Conservation (phyloP, 2,329 filamentous ascomycete genomes). For the Pestalotiopsis sp. region DNA sequence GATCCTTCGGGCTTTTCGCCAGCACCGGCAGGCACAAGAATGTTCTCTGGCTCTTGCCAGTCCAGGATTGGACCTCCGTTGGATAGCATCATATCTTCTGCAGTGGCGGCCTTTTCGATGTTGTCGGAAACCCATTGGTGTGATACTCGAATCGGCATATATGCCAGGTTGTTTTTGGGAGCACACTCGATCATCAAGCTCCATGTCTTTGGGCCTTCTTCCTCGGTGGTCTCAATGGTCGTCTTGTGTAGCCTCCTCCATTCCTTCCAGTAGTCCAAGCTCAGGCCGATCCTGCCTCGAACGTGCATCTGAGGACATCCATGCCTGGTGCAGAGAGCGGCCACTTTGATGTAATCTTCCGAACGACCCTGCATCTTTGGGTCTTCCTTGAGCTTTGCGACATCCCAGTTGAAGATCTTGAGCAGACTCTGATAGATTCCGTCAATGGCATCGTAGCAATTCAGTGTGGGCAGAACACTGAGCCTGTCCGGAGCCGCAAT, state of each 20-base stretch:
- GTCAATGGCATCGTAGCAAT: conserved; percentile 76
- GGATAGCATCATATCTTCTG: conserved; percentile 42
- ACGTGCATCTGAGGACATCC: conserved; percentile 74
- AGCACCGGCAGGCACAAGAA: conserved; percentile 53
- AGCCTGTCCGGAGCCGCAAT: conserved; percentile 72
- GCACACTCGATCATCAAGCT: conserved; percentile 70
- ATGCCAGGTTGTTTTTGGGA: conserved; percentile 37
- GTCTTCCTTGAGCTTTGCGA: conserved; percentile 57
- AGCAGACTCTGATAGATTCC: conserved; percentile 73
- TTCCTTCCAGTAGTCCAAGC: conserved; percentile 78
- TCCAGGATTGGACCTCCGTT: conserved; percentile 52
- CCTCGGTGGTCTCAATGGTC: conserved; percentile 37
- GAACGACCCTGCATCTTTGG: conserved; percentile 45
- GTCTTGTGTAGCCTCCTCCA: conserved; percentile 48
- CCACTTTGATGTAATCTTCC: conserved; percentile 53
- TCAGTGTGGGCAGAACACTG: conserved; percentile 68
- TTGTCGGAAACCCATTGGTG: conserved; percentile 72
- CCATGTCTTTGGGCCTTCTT: conserved; percentile 57
- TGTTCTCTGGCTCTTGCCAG: conserved; percentile 74
- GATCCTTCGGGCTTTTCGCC: conserved; percentile 50
- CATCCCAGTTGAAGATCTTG: conserved; percentile 72
- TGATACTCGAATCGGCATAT: conserved; percentile 64
- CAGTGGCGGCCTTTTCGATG: conserved; percentile 58
- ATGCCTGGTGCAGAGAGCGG: conserved; percentile 70
- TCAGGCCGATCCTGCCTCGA: conserved; percentile 67